Evolutionary conservation across 2,329 filamentous ascomycete genomes (phyloP).

Genomic region (Ceratocystis destructans): DNA sequence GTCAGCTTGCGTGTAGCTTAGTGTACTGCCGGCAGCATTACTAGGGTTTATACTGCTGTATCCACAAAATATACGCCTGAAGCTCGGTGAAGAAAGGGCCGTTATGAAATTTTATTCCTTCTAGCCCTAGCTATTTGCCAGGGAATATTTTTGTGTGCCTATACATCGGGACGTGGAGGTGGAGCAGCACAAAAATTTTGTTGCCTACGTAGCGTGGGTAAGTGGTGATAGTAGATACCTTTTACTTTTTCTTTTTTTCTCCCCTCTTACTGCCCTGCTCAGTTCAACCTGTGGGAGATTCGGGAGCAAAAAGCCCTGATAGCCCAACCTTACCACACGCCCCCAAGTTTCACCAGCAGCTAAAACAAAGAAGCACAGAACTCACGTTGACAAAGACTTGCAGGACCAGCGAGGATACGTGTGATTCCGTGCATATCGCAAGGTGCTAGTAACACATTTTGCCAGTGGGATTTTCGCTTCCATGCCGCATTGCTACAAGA

Average conservation of each 20-base stretch:
- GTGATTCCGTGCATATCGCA: not conserved
- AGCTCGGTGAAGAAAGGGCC: not conserved
- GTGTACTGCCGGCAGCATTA: not conserved
- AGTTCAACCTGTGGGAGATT: not conserved
- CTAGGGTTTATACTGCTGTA: not conserved
- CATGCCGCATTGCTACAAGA: too few relatives aligned
- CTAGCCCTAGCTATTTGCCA: not conserved
- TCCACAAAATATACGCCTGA: not conserved
- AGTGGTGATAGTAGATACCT: not conserved
- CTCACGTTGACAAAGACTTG: not conserved
- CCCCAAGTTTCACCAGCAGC: not conserved
- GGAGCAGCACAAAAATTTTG: not conserved
- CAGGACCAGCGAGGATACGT: too few relatives aligned
- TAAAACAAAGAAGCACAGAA: not conserved
- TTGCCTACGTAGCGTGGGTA: too few relatives aligned
- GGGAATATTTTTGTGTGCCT: not conserved
- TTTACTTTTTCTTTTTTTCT: not conserved
- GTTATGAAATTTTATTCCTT: not conserved
- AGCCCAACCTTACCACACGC: not conserved
- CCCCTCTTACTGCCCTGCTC: not conserved
- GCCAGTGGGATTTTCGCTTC: not conserved
- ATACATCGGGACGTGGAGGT: not conserved
- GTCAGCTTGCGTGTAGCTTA: not conserved
- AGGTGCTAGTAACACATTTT: not conserved
- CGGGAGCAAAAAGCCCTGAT: not conserved